Evolutionary conservation across 2,329 filamentous ascomycete species (phyloP).

Genomic region (Diaporthe sp.): DNA sequence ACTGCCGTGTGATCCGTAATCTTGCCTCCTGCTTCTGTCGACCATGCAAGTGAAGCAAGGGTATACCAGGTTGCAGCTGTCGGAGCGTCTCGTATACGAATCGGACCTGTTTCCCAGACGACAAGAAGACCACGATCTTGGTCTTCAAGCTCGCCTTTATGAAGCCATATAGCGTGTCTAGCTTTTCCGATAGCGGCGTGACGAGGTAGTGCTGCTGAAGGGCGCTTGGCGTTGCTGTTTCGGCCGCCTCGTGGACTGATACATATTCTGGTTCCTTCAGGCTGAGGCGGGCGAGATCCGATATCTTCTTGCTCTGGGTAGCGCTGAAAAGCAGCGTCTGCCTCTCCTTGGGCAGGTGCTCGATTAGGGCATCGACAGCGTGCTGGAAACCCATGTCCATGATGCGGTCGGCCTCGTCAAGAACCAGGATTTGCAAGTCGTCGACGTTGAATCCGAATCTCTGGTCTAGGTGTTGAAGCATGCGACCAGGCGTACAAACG

Average conservation of each 20-base stretch:
- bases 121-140: constrained; percentile 96
- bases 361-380: constrained; percentile 90
- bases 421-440: constrained; percentile 89
- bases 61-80: constrained; percentile 93
- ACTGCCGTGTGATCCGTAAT: constrained; percentile 86
- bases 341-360: constrained; percentile 85
- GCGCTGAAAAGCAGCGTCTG: constrained; percentile 97
- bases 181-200: constrained; percentile 86
- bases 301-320: constrained; percentile 94
- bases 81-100: constrained; percentile 96
- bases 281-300: constrained; percentile 88
- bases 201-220: constrained; percentile 93
- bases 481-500: constrained; percentile 93
- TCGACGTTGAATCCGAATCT: constrained; percentile 90
- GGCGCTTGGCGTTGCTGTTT: constrained; percentile 81
- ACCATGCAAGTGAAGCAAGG: constrained; percentile 91
- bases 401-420: constrained; percentile 96
- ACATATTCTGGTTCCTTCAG: constrained; percentile 94
- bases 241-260: constrained; percentile 87
- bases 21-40: constrained; percentile 92
- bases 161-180: constrained; percentile 93
- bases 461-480: constrained; percentile 95
- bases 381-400: constrained; percentile 97
- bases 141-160: constrained; percentile 90
- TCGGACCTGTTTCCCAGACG: constrained; percentile 94